phyloP scores from a whole-genome alignment of 108 stramenopile species.

The Nannochloropsis oceanica region DNA sequence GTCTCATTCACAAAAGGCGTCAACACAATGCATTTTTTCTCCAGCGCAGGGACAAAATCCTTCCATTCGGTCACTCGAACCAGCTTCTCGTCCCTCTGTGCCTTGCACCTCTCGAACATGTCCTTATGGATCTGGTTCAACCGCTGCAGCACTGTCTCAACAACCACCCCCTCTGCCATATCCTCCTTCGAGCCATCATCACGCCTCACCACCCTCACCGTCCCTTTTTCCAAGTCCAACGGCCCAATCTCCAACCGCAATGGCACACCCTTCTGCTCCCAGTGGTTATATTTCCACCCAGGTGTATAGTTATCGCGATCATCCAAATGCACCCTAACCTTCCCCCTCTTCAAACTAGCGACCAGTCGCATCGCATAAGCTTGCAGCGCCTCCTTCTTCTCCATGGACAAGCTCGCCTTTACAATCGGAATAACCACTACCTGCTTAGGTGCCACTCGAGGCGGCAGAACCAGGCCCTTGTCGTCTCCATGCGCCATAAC shows the following conservation, averaged over 20 bases:
- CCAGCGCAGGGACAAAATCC: constrained; percentile 92
- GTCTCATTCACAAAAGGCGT: constrained; percentile 83
- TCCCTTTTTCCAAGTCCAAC: constrained; percentile 69
- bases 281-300: constrained; percentile 99
- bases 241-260: constrained; percentile 96
- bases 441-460: constrained; percentile 83
- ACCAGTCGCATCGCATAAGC: constrained; percentile 28
- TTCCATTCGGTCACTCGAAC: constrained; percentile 87
- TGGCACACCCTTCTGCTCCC: constrained; percentile 99
- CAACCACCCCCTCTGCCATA: constrained; percentile 42
- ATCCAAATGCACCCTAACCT: constrained; percentile 70
- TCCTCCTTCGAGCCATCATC: constrained; percentile 74
- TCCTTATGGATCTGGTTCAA: constrained; percentile 70
- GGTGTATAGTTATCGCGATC: constrained; percentile 86
- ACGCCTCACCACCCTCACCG: constrained; percentile 60
- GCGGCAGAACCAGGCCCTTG: constrained; percentile 92
- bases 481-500: constrained; percentile 99
- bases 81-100: constrained; percentile 73
- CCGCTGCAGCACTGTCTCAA: constrained; percentile 43
- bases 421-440: constrained; percentile 89
- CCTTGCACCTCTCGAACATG: constrained; percentile 76
- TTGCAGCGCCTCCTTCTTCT: neutral
- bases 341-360: constrained; percentile 9
- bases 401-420: constrained; percentile 11
- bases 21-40: constrained; percentile 73